Evolutionary conservation across 2,329 filamentous ascomycete genomes (phyloP), one percentile per base, ranked within the genome.

Genomic region (Neophaeococcomyces aloes): DNA sequence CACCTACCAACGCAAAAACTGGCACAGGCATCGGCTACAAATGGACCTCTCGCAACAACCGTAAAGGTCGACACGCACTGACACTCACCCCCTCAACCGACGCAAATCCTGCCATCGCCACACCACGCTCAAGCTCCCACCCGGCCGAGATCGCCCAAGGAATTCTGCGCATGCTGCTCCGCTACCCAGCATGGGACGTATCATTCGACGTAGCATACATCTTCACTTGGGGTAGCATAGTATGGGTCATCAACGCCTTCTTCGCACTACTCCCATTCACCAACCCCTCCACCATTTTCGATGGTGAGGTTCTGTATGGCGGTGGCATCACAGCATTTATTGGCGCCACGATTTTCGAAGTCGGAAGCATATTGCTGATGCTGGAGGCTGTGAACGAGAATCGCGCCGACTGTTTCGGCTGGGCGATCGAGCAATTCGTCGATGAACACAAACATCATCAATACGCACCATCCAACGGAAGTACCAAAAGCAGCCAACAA

Each of bases 301-400:
- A 61, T 0, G 66, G 66, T 23, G 78, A 83, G 58, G 60, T 63
- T 1, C 48, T 65, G 6, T 63, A 65, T 49, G 79, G 66, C 1
- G 78, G 75, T 3, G 81, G 79, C 1, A 67, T 81, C 17, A 76
- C 74, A 0, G 78, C 76, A 0, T 76, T 81, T 53, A 68, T 83
- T n/a, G 80, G 80, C 3, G 78, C 78, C 0, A 80, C 76, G 0
- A 62, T 83, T 5, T 83, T 85, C 56, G 77, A 80, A 51, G 42
- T 79, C 3, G 79, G 79, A 0, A 77, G 75, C 29, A 55, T 83
- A 1, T 59, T 83, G 1, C 65, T 83, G 19, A 66, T 83, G 59
- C 62, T 81, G 1, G 80, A 84, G 58, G 79, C 79, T 3, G 67
- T 82, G n/a, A 84, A 84, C 56, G 76, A 78, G 54, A 76, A 81